Evolutionary conservation across 1,284 basidiomycete genomes (phyloP).

Genomic region (Athelia psychrophila): DNA sequence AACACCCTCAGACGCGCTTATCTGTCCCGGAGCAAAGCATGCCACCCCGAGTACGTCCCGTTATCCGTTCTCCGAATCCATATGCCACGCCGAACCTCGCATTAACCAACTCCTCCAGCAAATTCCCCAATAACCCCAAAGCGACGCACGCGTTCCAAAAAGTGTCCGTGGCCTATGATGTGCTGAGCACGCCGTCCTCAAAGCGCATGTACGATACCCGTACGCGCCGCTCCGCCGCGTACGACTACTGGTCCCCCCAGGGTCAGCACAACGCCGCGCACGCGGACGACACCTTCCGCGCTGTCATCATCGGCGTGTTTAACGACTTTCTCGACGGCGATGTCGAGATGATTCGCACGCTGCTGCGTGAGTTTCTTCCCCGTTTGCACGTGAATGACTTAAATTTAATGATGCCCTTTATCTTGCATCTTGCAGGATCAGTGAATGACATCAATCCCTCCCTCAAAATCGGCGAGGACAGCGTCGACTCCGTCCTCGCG

Average conservation of each 20-base stretch:
- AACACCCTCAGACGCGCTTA: constrained; percentile 71
- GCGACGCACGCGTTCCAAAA: constrained; percentile 85
- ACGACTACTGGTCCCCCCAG: neutral
- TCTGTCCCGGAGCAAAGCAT: constrained; percentile 68
- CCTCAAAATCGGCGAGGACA: constrained; percentile 67
- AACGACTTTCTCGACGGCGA: constrained; percentile 85
- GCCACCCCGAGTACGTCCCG: constrained; percentile 77
- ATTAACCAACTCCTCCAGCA: constrained; percentile 42
- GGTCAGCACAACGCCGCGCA: constrained; percentile 34
- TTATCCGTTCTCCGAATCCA: neutral
- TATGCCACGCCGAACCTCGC: constrained; percentile 3
- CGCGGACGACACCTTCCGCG: constrained; percentile 75
- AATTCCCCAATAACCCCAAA: constrained; percentile 74
- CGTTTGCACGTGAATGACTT: constrained; percentile 3
- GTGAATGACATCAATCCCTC: constrained; percentile 73
- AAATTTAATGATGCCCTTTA: no score
- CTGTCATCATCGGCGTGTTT: constrained; percentile 71
- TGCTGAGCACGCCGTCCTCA: constrained; percentile 71
- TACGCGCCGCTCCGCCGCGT: constrained; percentile 40
- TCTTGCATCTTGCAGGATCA: constrained; percentile 49
- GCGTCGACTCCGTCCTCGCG: constrained; percentile 62
- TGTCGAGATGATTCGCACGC: constrained; percentile 72
- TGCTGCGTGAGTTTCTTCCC: constrained; percentile 55
- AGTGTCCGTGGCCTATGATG: constrained; percentile 79
- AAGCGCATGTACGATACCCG: constrained; percentile 68